These are phyloP conservation scores for Rhodamnia argentea DNA, from an alignment of 345 rosid genomes.

Conservation along the genomic window DNA sequence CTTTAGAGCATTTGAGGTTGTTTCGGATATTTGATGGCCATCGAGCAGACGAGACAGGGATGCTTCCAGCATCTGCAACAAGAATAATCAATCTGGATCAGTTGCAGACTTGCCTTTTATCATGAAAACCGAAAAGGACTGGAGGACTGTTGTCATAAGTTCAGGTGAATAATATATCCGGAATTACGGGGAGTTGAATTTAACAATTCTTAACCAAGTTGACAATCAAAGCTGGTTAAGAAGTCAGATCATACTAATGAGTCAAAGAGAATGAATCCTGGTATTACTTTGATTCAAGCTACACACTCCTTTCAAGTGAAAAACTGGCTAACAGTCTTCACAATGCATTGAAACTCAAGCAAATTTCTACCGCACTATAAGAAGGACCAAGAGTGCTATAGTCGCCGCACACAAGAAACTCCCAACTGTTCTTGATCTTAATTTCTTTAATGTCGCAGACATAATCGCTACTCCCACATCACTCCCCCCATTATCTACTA, in stretches of 20 bases:
- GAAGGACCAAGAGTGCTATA: background rate
- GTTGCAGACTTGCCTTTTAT: background rate
- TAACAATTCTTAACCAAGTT: background rate
- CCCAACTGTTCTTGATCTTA: background rate
- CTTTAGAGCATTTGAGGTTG: slow-evolving; percentile 17
- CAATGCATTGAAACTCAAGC: background rate
- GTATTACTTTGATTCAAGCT: background rate
- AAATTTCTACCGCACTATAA: background rate
- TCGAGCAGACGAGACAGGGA: slow-evolving; percentile 61
- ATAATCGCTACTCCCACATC: background rate
- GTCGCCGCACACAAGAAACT: background rate
- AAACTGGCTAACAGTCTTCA: slow-evolving; percentile 47
- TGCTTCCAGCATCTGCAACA: slow-evolving; percentile 64
- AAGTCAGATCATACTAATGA: background rate
- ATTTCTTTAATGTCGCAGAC: background rate
- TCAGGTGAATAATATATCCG: background rate
- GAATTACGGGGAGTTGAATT: background rate
- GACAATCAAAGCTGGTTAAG: background rate
- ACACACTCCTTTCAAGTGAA: background rate
- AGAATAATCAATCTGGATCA: background rate
- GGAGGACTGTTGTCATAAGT: background rate
- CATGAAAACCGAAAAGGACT: background rate
- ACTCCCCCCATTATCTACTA: background rate
- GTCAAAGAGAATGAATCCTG: background rate
- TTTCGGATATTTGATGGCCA: slow-evolving; percentile 37